A percentile compares a stretch with the other conserved stretches of the same genome.
These are phyloP conservation scores for Ceratocystis lukuohia DNA, from an alignment of 2,329 filamentous ascomycete genomes.

Conservation along the genomic window DNA sequence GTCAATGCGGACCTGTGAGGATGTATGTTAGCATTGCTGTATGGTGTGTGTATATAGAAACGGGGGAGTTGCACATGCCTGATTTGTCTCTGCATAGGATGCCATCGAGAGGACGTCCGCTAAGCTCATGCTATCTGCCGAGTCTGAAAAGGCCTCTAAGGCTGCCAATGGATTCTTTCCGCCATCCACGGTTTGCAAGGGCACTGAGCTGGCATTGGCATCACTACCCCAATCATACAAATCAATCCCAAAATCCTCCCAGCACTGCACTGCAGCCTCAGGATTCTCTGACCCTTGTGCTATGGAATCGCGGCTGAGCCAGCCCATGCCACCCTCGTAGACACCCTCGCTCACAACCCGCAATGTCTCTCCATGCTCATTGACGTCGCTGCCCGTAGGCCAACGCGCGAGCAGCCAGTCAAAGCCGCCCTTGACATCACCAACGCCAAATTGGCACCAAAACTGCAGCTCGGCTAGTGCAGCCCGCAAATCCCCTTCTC, in stretches of 20 bases:
- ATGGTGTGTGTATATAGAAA: background rate
- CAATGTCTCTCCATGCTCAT: conserved; percentile 52
- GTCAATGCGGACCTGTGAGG: conserved; percentile 41
- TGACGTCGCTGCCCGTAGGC: conserved; percentile 56
- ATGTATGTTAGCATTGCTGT: conserved; percentile 16
- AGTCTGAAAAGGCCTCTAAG: conserved; percentile 40
- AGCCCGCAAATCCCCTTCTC: conserved; percentile 60
- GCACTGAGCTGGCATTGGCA: background rate
- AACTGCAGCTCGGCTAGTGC: conserved; percentile 77
- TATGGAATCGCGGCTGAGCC: conserved; percentile 49
- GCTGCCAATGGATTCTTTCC: conserved; percentile 22
- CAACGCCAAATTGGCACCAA: conserved; percentile 94
- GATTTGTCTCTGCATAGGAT: conserved; percentile 32
- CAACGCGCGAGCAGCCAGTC: conserved; percentile 79
- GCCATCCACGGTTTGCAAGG: conserved; percentile 17
- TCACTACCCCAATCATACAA: conserved; percentile 40
- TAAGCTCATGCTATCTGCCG: conserved; percentile 48
- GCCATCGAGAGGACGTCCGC: conserved; percentile 47
- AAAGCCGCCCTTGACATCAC: conserved; percentile 73
- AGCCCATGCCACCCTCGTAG: conserved; percentile 66
- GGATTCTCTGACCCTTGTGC: conserved; percentile 23
- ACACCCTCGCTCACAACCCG: conserved; percentile 73
- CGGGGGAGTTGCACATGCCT: conserved; percentile 23
- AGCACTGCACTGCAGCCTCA: conserved; percentile 51
- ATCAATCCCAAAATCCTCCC: conserved; percentile 55